These are phyloP conservation scores for Nevesoporus exiguus DNA, from an alignment of 768 basidiomycete species.

Conservation along the genomic window DNA sequence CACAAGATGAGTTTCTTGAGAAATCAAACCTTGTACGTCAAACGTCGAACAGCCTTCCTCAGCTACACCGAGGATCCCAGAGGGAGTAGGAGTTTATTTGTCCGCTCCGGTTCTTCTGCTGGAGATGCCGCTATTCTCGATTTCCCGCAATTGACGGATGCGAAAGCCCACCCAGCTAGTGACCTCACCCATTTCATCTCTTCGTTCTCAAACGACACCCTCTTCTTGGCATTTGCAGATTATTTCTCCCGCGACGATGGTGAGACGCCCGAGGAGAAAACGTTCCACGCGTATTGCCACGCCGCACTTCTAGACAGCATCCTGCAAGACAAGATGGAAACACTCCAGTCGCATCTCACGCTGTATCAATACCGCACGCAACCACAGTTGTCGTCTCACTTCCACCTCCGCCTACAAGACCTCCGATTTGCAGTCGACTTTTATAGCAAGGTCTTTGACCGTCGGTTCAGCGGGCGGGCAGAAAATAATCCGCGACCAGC, in stretches of 20 bases:
- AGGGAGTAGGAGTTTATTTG: slow-evolving; percentile 88
- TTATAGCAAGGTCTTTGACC: slow-evolving; percentile 70
- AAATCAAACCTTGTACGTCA: slow-evolving; percentile 86
- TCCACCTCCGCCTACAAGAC: slow-evolving; percentile 68
- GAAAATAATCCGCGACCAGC: slow-evolving; percentile 65
- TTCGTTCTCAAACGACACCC: slow-evolving; percentile 78
- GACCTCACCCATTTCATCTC: slow-evolving; percentile 84
- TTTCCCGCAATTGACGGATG: slow-evolving; percentile 71
- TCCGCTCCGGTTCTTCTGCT: slow-evolving; percentile 79
- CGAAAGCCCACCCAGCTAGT: slow-evolving; percentile 61
- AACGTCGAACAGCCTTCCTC: slow-evolving; percentile 87
- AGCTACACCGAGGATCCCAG: slow-evolving; percentile 93
- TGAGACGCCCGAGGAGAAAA: slow-evolving; percentile 53
- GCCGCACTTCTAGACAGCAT: slow-evolving; percentile 82
- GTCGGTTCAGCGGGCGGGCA: slow-evolving; percentile 67
- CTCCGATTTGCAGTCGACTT: slow-evolving; percentile 73
- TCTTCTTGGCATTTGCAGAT: slow-evolving; percentile 80
- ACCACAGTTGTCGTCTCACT: slow-evolving; percentile 54
- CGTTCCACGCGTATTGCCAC: slow-evolving; percentile 71
- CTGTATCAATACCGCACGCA: slow-evolving; percentile 67
- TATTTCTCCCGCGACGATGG: slow-evolving; percentile 64
- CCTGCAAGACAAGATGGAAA: slow-evolving; percentile 83
- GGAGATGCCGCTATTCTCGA: slow-evolving; percentile 85
- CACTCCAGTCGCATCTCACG: slow-evolving; percentile 70
- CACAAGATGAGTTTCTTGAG: slow-evolving; percentile 69